Evolutionary conservation across 2,329 filamentous ascomycete genomes (phyloP), one percentile per base, ranked within the genome.

Genomic region (Penicillium carneum): DNA sequence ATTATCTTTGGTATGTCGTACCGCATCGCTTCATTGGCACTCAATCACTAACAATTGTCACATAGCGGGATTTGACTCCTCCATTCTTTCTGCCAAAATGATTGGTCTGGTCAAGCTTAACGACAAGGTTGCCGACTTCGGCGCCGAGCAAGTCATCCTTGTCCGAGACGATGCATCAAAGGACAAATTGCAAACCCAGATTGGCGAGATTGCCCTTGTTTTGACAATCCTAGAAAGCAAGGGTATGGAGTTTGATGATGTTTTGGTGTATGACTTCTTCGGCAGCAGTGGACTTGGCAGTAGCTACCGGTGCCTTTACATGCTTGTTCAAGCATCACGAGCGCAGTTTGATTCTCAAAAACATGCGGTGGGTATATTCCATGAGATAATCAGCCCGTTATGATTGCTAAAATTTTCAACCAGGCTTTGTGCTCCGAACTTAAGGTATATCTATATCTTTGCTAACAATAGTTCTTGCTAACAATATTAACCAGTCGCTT

Each of bases 161-260:
- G 73, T 76, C 12, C 66, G 74, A 1, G 74, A 76, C n/a, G 64
- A 72, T n/a, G 55, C 48, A 5, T 57, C 66, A 7, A 75, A 73
- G 38, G 47, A 61, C n/a, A 62, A 51, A 11, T 46, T 76, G 7
- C 63, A 69, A 47, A 38, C 50, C 0, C 56, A 63, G 9, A 70
- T 76, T 20, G 72, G 72, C 1, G 64, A 71, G 6, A 63, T 69
- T 33, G 72, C 70, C 1, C 55, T 75, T 12, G 66, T 76, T 20
- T 62, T 76, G 4, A 76, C 74, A 0, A 72, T 77, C 26, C 57
- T 75, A 2, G 68, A 77, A 47, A 73, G 71, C 31, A 77, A 76
- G 46, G 74, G 74, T 3, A 76, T 77, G 74, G 75, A 77, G 31
- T 77, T 76, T 52, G 72, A 76, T 33, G 74, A 76, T 53, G 75